Conservation (phyloP, 805 yeast genomes). For the Teunomyces funiuensis region DNA sequence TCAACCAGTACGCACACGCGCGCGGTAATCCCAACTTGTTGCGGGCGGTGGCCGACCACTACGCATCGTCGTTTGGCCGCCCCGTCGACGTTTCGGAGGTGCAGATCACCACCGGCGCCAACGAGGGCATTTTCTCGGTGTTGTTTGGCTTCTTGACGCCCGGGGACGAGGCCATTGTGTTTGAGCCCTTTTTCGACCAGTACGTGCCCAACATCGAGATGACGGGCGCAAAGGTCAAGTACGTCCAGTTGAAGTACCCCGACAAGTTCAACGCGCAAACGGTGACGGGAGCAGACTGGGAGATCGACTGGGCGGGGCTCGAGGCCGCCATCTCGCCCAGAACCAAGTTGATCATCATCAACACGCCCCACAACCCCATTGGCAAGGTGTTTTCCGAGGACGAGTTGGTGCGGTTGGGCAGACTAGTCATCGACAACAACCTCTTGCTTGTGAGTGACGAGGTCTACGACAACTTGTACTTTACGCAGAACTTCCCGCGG, state of each 20-base stretch:
- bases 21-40: conserved; percentile 80
- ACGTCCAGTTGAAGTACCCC: conserved; percentile 86
- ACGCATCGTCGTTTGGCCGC: conserved; percentile 65
- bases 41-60: conserved; percentile 66
- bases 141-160: conserved; percentile 80
- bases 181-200: conserved; percentile 97
- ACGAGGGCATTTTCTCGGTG: conserved; percentile 87
- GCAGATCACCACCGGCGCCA: conserved; percentile 92
- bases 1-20: conserved; percentile 92
- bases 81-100: conserved; percentile 59
- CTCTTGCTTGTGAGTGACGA: conserved; percentile 85
- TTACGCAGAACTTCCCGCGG: conserved; percentile 66
- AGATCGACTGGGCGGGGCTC: conserved; percentile 74
- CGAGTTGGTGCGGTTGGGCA: conserved; percentile 75
- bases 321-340: conserved; percentile 66
- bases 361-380: conserved; percentile 95
- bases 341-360: conserved; percentile 84
- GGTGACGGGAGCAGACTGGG: conserved; percentile 86
- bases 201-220: conserved; percentile 91
- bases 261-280: conserved; percentile 58
- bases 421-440: conserved; percentile 82
- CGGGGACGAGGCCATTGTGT: conserved; percentile 94
- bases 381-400: conserved; percentile 83
- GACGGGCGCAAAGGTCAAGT: conserved; percentile 89
- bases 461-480: conserved; percentile 90